phyloP scores from a whole-genome alignment of 148 eudicot genomes.

The Dysphania ambrosioides region DNA sequence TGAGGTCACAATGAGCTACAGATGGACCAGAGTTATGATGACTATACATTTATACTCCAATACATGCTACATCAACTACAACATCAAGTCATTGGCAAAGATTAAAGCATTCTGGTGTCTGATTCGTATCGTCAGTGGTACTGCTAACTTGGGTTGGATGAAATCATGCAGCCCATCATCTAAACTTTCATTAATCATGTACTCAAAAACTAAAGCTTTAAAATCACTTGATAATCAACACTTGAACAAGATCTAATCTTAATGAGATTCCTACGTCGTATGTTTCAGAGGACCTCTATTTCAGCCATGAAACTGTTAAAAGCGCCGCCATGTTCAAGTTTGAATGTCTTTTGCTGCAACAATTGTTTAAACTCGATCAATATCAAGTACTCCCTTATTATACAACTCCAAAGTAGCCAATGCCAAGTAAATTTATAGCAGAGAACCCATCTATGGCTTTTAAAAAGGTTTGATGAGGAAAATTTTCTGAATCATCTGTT shows the following conservation, averaged over 20 bases:
- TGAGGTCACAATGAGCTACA: conserved; percentile 41
- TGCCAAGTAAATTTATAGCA: conserved; percentile 19
- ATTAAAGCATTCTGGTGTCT: background rate
- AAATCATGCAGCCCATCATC: conserved; percentile 27
- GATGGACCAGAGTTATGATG: conserved; percentile 21
- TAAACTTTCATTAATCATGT: conserved; percentile 26
- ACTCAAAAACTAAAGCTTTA: conserved; percentile 28
- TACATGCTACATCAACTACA: conserved; percentile 38
- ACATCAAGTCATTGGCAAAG: background rate
- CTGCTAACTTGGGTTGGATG: background rate
- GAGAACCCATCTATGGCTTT: conserved; percentile 36
- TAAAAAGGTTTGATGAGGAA: conserved; percentile 16
- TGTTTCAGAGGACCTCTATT: conserved; percentile 9
- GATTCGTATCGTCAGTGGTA: background rate
- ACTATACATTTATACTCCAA: conserved; percentile 41
- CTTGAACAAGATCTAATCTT: conserved; percentile 29
- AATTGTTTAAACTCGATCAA: background rate
- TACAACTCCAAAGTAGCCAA: conserved; percentile 29
- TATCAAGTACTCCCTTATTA: conserved; percentile 29
- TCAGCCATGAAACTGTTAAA: conserved; percentile 26
- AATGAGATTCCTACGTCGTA: conserved; percentile 22
- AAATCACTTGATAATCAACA: conserved; percentile 25
- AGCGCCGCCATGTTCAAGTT: conserved; percentile 17
- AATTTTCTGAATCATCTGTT: background rate
- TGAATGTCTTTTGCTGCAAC: conserved; percentile 23